These are phyloP conservation scores for Pseudogymnoascus sp. DNA, from an alignment of 2,329 filamentous ascomycete genomes.

Conservation along the genomic window DNA sequence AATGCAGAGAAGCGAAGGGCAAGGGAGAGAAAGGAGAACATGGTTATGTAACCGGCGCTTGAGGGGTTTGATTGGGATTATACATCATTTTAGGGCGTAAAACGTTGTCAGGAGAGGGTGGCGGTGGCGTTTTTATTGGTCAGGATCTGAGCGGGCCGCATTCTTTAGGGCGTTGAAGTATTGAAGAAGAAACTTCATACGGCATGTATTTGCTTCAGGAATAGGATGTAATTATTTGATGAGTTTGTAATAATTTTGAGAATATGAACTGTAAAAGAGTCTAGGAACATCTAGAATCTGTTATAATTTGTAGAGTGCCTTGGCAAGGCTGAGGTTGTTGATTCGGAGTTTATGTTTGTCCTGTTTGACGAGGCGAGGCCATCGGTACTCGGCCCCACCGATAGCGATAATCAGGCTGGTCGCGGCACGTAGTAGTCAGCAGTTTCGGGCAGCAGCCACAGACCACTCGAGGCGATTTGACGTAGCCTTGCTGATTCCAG, in stretches of 20 bases:
- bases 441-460: constrained; percentile 3
- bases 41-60: constrained; percentile 9
- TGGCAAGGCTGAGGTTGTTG: constrained; percentile 1
- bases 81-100: constrained; percentile 5
- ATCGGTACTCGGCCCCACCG: neutral
- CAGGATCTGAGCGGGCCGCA: constrained; percentile 5
- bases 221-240: neutral
- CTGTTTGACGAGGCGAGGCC: neutral
- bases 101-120: constrained; percentile 1
- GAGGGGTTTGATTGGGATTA: neutral
- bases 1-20: constrained; percentile 21
- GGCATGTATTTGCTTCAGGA: constrained; percentile 1
- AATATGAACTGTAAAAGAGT: neutral
- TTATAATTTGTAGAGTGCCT: neutral
- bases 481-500: constrained; percentile 6
- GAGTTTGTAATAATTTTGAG: neutral
- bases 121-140: constrained; percentile 7
- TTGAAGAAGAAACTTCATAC: constrained; percentile 4
- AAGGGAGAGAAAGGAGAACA: constrained; percentile 20
- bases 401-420: constrained; percentile 5
- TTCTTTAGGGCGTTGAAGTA: constrained; percentile 1
- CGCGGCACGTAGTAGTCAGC: neutral
- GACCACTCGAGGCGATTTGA: constrained; percentile 5
- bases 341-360: neutral
- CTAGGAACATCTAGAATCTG: neutral